Evolutionary conservation across 2,329 filamentous ascomycete genomes (phyloP), one percentile per base, ranked within the genome.

Genomic region (Didymella arachidicola): DNA sequence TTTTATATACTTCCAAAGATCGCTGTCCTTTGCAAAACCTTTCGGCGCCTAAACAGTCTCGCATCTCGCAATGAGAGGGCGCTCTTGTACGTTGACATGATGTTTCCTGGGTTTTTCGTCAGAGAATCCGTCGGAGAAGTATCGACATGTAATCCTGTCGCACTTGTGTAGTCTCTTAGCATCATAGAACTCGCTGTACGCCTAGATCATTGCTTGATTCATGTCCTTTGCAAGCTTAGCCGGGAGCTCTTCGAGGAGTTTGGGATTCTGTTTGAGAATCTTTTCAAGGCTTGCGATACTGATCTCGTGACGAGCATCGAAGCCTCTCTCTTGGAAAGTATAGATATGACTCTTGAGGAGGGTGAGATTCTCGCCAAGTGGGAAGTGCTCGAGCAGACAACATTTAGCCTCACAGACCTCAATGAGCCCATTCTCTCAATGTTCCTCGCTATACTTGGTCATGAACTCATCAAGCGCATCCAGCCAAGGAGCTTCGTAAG

Each of bases 61-160:
- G 30, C 0, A 78, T 59, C 0, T 68, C 66, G 48, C 80, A 82
- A 11, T 67, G 70, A 72, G 81, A 0, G 80, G 79, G 2, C 79
- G 70, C 19, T 78, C 73, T 55, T 83, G 81, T 4, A 76, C 69
- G 43, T 70, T 67, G 10, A 73, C 53, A 58, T 83, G 81, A 3
- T 61, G 54, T 1, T 81, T 75, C 7, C 73, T 70, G 0, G 61
- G 62, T 10, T 67, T 61, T 1, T 62, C 42, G 8, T 65, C 69
- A 7, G 66, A 64, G 64, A 80, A 82, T 0, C 81, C 81, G 39
- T 79, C 69, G 43, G 79, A 72, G 63, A 82, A 83, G 66, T 74
- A 80, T 11, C 67, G 69, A 64, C 81, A 82, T 2, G 67, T 75
- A 10, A 78, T 69, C n/a, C 72, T 74, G 2, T 66, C 58, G 62